A percentile compares a stretch with the other conserved stretches of the same genome.
Conservation (phyloP, 2,329 filamentous ascomycete species). For the Neofusicoccum kwambonambiense region DNA sequence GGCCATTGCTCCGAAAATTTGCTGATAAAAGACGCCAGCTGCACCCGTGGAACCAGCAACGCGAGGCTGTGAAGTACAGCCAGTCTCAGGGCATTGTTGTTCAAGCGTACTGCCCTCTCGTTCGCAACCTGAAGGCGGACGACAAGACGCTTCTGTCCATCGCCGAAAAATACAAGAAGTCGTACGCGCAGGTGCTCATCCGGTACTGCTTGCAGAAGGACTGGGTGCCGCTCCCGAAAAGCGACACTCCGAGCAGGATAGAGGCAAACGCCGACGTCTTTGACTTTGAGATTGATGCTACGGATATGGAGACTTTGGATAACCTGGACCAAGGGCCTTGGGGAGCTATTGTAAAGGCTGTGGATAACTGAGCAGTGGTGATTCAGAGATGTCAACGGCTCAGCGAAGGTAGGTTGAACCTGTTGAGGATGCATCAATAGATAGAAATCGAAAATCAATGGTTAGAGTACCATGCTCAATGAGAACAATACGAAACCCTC, state of each 20-base stretch:
- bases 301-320: constrained; percentile 36
- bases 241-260: constrained; percentile 37
- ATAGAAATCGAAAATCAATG: no score
- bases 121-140: constrained; percentile 69
- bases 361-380: constrained; percentile 20
- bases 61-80: constrained; percentile 58
- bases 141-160: constrained; percentile 65
- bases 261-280: constrained; percentile 37
- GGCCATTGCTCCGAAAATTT: background rate
- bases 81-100: constrained; percentile 59
- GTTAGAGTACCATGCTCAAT: no score
- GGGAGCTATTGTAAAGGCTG: constrained; percentile 37
- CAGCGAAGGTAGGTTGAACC: no score
- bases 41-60: constrained; percentile 70
- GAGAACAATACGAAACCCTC: no score
- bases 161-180: constrained; percentile 70
- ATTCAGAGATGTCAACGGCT: background rate
- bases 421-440: no score
- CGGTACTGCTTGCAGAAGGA: constrained; percentile 80
- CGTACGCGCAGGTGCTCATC: constrained; percentile 73
- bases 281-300: constrained; percentile 34
- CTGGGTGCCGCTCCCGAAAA: constrained; percentile 40
- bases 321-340: constrained; percentile 33
- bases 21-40: constrained; percentile 46
- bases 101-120: constrained; percentile 65